These are phyloP conservation scores for Sonneratia alba DNA, from an alignment of 345 rosid species.

Conservation along the genomic window DNA sequence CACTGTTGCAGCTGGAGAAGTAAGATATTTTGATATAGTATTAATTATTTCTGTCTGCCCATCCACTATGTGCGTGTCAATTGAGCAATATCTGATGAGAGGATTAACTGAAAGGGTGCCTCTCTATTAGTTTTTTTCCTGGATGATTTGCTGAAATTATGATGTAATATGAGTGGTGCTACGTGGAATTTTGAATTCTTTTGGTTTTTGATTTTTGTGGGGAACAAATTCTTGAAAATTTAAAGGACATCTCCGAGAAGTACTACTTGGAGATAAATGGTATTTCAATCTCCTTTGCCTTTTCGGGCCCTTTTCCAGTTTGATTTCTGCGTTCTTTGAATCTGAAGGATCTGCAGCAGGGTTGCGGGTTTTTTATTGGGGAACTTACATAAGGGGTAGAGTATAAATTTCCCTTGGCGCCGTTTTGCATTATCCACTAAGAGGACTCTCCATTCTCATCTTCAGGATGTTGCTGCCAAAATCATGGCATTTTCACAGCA, in stretches of 20 bases:
- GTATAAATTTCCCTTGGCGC: background rate
- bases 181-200: no score
- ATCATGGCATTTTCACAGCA: slow-evolving; percentile 75
- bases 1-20: no score
- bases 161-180: no score
- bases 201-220: no score
- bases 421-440: background rate
- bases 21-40: no score
- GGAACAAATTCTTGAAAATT: no score
- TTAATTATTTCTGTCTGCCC: no score
- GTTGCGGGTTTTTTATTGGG: background rate
- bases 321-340: background rate
- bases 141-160: background rate
- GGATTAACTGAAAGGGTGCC: no score
- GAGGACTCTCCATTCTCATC: background rate
- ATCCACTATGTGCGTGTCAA: no score
- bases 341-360: background rate
- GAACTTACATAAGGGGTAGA: background rate
- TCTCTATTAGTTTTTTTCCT: background rate
- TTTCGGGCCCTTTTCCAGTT: background rate
- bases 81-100: no score
- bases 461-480: slow-evolving; percentile 76
- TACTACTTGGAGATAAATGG: no score
- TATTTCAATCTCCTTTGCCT: background rate
- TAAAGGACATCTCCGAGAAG: no score